Evolutionary conservation across 768 basidiomycete genomes (phyloP), one percentile per base, ranked within the genome.

Genomic region (Boletus rubroflammeus): DNA sequence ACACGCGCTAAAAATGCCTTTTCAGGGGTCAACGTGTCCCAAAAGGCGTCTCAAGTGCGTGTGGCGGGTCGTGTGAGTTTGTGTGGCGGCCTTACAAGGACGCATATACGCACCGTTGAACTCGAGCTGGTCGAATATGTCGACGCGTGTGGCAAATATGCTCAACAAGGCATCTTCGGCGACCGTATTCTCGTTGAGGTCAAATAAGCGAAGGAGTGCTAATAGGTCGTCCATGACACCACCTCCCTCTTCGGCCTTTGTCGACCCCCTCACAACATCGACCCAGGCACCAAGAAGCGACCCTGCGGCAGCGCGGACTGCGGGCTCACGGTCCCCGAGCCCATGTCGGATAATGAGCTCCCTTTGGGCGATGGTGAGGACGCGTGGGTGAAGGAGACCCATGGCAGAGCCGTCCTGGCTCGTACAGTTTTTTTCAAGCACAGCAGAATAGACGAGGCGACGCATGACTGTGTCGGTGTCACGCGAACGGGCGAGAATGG

Each of bases 281-380:
- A 91, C 77, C 96, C 96, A 98, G 7, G 73, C 76, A 0, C 78
- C 82, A 15, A 98, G 70, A 43, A 97, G 79, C 2, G 78, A 78
- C 2, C 79, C 84, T 0, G 93, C 86, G 0, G 90, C 91, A 17
- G 78, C 72, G 29, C 85, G 78, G 3, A 98, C 93, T 2, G 72
- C 67, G 0, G 78, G 74, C 54, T 97, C 93, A 26, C 96, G 81
- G 70, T 98, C 96, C 0, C 90, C 86, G 3, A 98, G 76, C 2
- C 96, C 96, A 63, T 89, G 84, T 19, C 81, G 79, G 2, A 96
- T 82, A 44, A 96, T 81, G 23, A 81, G 73, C 62, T 93, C 89
- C 11, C 94, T 77, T 62, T 95, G 90, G 0, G 79, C 72, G 26
- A 90, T 83, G 2, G 79, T 81, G 36, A 98, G 74, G 3, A 76